Percentiles rank a stretch among this genome's conserved stretches.
phyloP scores from a whole-genome alignment of 257 asterid genomes.

The Plantago ovata region DNA sequence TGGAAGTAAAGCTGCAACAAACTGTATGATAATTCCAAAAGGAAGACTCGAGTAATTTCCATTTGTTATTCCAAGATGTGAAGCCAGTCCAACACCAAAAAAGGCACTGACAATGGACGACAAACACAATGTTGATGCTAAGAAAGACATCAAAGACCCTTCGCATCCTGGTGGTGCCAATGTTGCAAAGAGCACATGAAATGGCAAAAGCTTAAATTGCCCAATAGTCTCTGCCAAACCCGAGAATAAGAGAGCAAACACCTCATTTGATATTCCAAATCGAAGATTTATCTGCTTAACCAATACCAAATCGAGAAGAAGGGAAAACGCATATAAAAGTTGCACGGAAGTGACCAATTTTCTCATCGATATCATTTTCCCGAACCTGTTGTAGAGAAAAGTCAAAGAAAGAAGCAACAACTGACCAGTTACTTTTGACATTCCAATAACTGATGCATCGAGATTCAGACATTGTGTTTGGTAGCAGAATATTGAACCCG shows the following conservation, averaged over 20 bases:
- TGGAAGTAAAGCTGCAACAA: constrained; percentile 64
- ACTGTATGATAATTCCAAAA: constrained; percentile 63
- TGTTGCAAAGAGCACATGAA: constrained; percentile 64
- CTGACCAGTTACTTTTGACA: constrained; percentile 86
- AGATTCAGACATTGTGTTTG: constrained; percentile 75
- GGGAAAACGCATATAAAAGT: constrained; percentile 50
- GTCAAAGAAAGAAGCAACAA: constrained; percentile 58
- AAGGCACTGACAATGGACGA: constrained; percentile 67
- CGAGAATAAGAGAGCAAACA: constrained; percentile 65
- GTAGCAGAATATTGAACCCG: constrained; percentile 86
- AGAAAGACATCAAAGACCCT: constrained; percentile 74
- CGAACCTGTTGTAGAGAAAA: constrained; percentile 48
- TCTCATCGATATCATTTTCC: constrained; percentile 54
- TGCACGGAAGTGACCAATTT: constrained; percentile 46
- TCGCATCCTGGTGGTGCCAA: constrained; percentile 77
- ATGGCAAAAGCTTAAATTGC: constrained; percentile 76
- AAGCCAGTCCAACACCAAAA: constrained; percentile 66
- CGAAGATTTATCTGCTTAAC: constrained; percentile 58
- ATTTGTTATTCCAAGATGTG: constrained; percentile 54
- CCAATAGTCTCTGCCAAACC: constrained; percentile 83
- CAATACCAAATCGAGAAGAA: constrained; percentile 69
- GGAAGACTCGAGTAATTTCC: constrained; percentile 65
- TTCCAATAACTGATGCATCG: constrained; percentile 62
- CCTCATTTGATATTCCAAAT: constrained; percentile 69
- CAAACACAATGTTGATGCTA: constrained; percentile 67